Base-by-base conservation (phyloP, 2,329 filamentous ascomycete species). In the Diplodia intermedia region DNA sequence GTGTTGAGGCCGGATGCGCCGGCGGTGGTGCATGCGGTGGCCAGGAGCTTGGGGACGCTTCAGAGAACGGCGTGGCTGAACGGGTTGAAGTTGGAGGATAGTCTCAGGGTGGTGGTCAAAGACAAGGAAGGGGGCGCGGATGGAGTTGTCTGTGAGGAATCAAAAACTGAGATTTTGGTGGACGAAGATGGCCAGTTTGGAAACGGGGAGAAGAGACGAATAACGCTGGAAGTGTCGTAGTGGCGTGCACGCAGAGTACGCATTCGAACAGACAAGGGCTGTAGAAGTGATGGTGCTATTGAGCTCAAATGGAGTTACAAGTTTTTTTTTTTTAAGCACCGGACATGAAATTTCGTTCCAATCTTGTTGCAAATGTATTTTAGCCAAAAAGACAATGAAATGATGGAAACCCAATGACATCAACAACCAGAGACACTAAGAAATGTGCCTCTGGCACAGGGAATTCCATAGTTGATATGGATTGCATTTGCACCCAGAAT, bases 1-100 rank as follows among this genome's bases (percentile, higher is more conserved):
- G 66, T 68, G 33, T 23, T 61, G 47, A 53, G 66, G 36, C 56
- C 66, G 15, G 66, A 68, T 54, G 66, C 56, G n/a, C 56, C 56
- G 56, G 49, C 56, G 29, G 49, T 68, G 47, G 50, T 68, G 18
- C 66, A 68, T 54, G 55, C 55, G 31, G 56, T 68, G 23, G 66
- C 66, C 26, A 68, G 66, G 50, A 68, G 54, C 12, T 20, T 68
- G 55, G 66, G 55, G 1, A 55, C 43, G 18, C 11, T 68, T 18
- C 66, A 68, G 36, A 68, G 55, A 56, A 68, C 66, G 36, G 66
- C 66, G 14, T 38, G 66, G 36, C n/a, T 68, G 20, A 68, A 68
- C 38, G 66, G 66, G 23, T 23, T 61, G 26, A 36, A 29, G 23
- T 20, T 68, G 49, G 66, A 52, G 20, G 66, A 68, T 23, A 49